phyloP scores from a whole-genome alignment of 257 asterid genomes.

The Fraxinus quadrangulata region DNA sequence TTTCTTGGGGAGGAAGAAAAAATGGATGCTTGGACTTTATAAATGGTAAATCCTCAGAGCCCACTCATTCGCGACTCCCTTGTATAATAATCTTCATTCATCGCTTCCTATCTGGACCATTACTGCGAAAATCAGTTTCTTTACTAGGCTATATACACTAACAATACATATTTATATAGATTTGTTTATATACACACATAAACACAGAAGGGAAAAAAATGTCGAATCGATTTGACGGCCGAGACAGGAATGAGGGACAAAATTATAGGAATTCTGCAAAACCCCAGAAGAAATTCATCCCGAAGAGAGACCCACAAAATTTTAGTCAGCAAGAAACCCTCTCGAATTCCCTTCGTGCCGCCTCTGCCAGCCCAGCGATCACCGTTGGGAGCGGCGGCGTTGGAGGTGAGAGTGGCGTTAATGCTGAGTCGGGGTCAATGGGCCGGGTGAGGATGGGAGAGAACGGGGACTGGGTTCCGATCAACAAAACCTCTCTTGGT shows the following conservation, averaged over 20 bases:
- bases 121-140: too few species aligned
- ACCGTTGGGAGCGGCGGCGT: not conserved
- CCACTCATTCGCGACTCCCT: too few species aligned
- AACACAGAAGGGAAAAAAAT: conserved; percentile 16
- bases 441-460: conserved; percentile 50
- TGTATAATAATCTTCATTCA: too few species aligned
- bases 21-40: too few species aligned
- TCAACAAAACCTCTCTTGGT: conserved; percentile 26
- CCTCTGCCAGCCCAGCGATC: conserved; percentile 21
- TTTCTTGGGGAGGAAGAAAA: too few species aligned
- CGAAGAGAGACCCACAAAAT: conserved; percentile 48
- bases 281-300: conserved; percentile 51
- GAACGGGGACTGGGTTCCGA: conserved; percentile 51
- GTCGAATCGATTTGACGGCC: conserved; percentile 60
- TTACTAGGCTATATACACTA: not conserved
- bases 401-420: conserved; percentile 11
- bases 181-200: too few species aligned
- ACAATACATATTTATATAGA: too few species aligned
- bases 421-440: conserved; percentile 30
- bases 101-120: too few species aligned
- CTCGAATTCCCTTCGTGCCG: conserved; percentile 51
- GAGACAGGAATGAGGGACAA: conserved; percentile 32
- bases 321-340: conserved; percentile 54
- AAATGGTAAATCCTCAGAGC: too few species aligned
- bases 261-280: conserved; percentile 37